A percentile compares a stretch with the other conserved stretches of the same genome.
Conservation (phyloP, 306 rosid species). For the Glycine latifolia region DNA sequence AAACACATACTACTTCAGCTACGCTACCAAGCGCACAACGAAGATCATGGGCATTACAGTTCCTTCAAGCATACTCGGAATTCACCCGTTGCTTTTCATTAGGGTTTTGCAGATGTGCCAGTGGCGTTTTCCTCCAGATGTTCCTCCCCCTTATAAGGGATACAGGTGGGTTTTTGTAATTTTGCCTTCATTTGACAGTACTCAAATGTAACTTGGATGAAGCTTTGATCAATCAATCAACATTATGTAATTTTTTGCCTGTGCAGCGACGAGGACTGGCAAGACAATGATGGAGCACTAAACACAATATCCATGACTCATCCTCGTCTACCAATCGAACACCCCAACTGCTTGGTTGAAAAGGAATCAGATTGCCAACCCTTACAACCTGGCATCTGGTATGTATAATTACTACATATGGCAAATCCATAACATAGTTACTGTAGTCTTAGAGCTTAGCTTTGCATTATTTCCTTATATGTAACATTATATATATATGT, state of each 20-base stretch:
- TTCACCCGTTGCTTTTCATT: slow-evolving; percentile 86
- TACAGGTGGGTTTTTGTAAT: slow-evolving; percentile 65
- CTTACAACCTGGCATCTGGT: slow-evolving; percentile 84
- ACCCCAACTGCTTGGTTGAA: slow-evolving; percentile 69
- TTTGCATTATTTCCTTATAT: slow-evolving; percentile 34
- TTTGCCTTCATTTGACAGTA: background rate
- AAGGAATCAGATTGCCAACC: slow-evolving; percentile 88
- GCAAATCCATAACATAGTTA: background rate
- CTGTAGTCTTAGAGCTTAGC: slow-evolving; percentile 29
- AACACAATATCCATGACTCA: slow-evolving; percentile 95
- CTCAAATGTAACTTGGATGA: background rate
- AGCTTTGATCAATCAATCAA: slow-evolving; percentile 12
- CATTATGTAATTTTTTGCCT: slow-evolving; percentile 24
- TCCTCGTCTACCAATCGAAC: slow-evolving; percentile 88
- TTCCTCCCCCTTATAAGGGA: slow-evolving; percentile 86
- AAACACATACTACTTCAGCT: slow-evolving; percentile 90
- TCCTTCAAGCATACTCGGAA: slow-evolving; percentile 80
- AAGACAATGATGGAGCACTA: slow-evolving; percentile 95
- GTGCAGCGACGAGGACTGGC: slow-evolving; percentile 97
- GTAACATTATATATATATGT: background rate
- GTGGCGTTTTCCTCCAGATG: slow-evolving; percentile 92
- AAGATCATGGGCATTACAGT: slow-evolving; percentile 78
- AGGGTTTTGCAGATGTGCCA: slow-evolving; percentile 94
- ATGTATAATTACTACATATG: background rate
- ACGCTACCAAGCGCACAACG: slow-evolving; percentile 87